Evolutionary conservation across 1,284 basidiomycete genomes (phyloP).

Genomic region (Psilocybe mexicana): DNA sequence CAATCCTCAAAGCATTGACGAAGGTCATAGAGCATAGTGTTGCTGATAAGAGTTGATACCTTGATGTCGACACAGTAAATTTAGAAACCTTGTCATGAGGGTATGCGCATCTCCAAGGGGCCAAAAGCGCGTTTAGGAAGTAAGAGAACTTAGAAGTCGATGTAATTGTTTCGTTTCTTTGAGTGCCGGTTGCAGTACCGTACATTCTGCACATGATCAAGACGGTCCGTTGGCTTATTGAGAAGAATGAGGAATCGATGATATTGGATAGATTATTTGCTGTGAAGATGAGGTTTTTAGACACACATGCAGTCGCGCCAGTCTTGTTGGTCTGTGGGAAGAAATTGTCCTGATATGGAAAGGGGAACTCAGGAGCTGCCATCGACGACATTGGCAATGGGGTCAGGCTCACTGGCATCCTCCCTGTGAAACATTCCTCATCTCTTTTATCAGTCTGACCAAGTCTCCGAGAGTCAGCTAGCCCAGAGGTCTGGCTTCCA

Average conservation of each 20-base stretch:
- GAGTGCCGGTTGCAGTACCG: background rate
- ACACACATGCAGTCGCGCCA: too few relatives aligned
- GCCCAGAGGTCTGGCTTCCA: too few relatives aligned
- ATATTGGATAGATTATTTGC: background rate
- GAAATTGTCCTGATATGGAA: background rate
- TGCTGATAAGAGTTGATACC: background rate
- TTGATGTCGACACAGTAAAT: background rate
- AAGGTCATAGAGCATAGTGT: background rate
- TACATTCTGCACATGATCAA: conserved; percentile 1
- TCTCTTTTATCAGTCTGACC: too few relatives aligned
- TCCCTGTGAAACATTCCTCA: too few relatives aligned
- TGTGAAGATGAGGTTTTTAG: too few relatives aligned
- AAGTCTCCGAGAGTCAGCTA: too few relatives aligned
- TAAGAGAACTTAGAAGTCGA: background rate
- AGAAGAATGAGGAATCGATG: background rate
- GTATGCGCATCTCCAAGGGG: background rate
- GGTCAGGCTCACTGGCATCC: too few relatives aligned
- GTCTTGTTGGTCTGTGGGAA: background rate
- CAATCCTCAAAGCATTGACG: background rate
- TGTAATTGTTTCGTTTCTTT: background rate
- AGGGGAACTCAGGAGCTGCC: background rate
- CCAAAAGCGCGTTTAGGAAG: background rate
- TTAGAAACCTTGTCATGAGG: conserved; percentile 2
- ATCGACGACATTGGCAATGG: too few relatives aligned
- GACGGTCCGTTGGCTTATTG: background rate